A percentile compares a stretch with the other conserved stretches of the same genome.
These are phyloP conservation scores for Candida lessepsii DNA, from an alignment of 805 yeast species.

Conservation along the genomic window DNA sequence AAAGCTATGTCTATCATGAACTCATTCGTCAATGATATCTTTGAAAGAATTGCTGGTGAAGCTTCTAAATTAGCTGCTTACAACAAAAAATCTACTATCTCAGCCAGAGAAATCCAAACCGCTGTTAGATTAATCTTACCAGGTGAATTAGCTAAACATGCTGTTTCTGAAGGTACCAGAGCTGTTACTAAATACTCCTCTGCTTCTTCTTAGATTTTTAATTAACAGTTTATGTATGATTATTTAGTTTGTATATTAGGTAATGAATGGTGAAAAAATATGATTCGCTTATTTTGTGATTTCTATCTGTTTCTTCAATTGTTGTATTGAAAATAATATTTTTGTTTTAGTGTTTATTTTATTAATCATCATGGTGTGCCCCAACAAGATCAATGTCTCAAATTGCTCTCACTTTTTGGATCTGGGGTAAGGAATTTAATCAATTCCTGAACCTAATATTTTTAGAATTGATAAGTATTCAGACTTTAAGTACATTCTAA, in stretches of 20 bases:
- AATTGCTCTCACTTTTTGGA: too few relatives aligned
- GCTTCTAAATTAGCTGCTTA: constrained; percentile 98
- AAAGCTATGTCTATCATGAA: constrained; percentile 98
- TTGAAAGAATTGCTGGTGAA: constrained; percentile 97
- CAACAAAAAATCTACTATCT: constrained; percentile 97
- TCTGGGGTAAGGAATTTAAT: too few relatives aligned
- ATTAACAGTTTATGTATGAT: constrained; percentile 10
- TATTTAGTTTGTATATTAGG: constrained; percentile 11
- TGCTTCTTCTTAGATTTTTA: constrained; percentile 35
- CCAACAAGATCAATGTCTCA: too few relatives aligned
- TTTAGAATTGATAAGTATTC: too few relatives aligned
- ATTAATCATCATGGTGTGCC: not conserved
- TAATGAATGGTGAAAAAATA: constrained; percentile 10
- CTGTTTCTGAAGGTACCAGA: constrained; percentile 98
- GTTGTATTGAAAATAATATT: not conserved
- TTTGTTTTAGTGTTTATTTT: not conserved
- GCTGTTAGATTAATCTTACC: constrained; percentile 98
- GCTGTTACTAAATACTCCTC: constrained; percentile 96
- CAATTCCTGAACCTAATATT: too few relatives aligned
- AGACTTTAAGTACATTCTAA: too few relatives aligned
- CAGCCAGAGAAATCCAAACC: constrained; percentile 98
- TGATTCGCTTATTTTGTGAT: not conserved
- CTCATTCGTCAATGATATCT: constrained; percentile 96
- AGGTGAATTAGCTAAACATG: constrained; percentile 98
- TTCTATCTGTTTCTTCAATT: not conserved